Conservation (phyloP, 768 basidiomycete species). For the Suillus clintonianus region DNA sequence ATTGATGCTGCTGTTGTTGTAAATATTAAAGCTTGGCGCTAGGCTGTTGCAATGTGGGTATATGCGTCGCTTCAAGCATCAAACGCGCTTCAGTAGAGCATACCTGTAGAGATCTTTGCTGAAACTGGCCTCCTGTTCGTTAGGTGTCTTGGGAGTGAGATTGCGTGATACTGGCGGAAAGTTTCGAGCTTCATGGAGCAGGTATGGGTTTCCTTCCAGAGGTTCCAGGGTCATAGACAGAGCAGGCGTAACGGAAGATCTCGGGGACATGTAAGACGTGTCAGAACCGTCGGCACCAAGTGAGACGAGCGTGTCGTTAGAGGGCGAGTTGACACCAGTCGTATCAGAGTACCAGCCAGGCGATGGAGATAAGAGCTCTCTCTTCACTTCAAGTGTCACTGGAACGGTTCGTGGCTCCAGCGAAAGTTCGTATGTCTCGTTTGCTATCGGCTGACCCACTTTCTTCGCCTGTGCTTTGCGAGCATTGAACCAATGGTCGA, state of each 20-base stretch:
- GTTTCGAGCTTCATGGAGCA: background rate
- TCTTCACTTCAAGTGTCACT: slow-evolving; percentile 12
- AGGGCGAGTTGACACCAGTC: slow-evolving; percentile 9
- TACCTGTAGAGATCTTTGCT: background rate
- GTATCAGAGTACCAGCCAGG: slow-evolving; percentile 5
- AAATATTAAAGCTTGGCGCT: background rate
- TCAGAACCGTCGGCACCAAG: background rate
- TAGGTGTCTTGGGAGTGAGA: background rate
- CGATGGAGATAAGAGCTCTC: slow-evolving; percentile 1
- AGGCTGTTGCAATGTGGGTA: background rate
- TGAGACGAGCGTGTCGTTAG: slow-evolving; percentile 26
- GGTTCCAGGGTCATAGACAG: background rate
- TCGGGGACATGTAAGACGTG: background rate
- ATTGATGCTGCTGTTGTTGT: background rate
- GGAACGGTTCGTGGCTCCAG: slow-evolving; percentile 1
- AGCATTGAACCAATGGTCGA: slow-evolving; percentile 28
- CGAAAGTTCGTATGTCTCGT: slow-evolving; percentile 24
- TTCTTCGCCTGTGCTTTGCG: slow-evolving; percentile 27
- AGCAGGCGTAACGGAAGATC: background rate
- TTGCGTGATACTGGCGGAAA: background rate
- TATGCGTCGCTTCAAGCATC: background rate
- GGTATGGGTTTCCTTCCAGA: background rate
- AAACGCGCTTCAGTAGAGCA: background rate
- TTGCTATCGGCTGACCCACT: slow-evolving; percentile 15
- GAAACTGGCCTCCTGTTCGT: background rate